These are phyloP conservation scores for Camellia japonica DNA, from an alignment of 148 eudicot species.

Conservation along the genomic window DNA sequence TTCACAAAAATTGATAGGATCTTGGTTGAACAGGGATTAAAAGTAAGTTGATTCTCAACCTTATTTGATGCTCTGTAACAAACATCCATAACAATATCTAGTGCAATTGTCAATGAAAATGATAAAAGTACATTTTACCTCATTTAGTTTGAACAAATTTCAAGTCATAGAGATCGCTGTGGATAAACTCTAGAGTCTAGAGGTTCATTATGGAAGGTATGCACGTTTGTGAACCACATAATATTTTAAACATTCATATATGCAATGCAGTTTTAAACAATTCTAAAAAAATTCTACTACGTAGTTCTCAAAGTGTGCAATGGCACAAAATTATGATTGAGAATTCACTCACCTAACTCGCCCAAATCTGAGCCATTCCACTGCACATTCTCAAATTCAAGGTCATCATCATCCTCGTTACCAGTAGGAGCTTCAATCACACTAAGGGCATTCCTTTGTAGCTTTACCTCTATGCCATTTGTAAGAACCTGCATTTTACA, in stretches of 20 bases:
- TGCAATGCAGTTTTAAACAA: neutral
- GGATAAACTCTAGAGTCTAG: too few relatives aligned
- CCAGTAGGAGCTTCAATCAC: slow-evolving; percentile 73
- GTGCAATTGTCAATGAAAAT: too few relatives aligned
- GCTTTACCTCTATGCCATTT: slow-evolving; percentile 71
- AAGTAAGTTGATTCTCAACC: too few relatives aligned
- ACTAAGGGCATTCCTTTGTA: slow-evolving; percentile 69
- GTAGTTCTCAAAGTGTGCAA: neutral
- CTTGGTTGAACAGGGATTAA: too few relatives aligned
- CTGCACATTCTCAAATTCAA: slow-evolving; percentile 53
- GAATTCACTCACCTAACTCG: slow-evolving; percentile 19
- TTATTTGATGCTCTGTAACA: too few relatives aligned
- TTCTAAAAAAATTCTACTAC: neutral
- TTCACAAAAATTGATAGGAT: too few relatives aligned
- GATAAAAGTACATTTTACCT: too few relatives aligned
- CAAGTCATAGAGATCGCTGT: too few relatives aligned
- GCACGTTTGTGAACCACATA: neutral
- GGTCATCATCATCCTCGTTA: slow-evolving; percentile 62
- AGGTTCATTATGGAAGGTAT: neutral
- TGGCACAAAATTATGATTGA: neutral
- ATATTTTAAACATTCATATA: neutral
- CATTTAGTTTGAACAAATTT: too few relatives aligned
- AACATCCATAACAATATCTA: too few relatives aligned
- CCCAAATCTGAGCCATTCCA: slow-evolving; percentile 53
- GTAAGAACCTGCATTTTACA: slow-evolving; percentile 49